phyloP scores from a whole-genome alignment of 2,329 filamentous ascomycete species.

The Aspergillus alliaceus region DNA sequence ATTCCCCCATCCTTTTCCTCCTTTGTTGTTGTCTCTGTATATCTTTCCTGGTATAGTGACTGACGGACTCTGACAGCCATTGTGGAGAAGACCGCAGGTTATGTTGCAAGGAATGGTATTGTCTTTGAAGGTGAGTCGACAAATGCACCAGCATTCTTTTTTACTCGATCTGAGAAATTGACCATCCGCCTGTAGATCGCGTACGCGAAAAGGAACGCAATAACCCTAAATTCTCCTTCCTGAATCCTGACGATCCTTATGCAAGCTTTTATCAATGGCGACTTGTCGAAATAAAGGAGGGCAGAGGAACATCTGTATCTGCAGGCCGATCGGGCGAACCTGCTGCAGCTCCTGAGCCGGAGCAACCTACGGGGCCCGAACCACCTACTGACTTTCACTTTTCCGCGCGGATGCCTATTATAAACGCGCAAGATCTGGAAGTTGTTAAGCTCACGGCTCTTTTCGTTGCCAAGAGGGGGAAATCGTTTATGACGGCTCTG shows the following conservation, averaged over 20 bases:
- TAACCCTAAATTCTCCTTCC: conserved; percentile 90
- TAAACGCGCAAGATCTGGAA: conserved; percentile 88
- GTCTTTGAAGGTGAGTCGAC: conserved; percentile 62
- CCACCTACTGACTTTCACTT: conserved; percentile 88
- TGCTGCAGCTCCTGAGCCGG: conserved; percentile 51
- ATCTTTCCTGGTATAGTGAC: conserved; percentile 16
- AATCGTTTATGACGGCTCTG: conserved; percentile 85
- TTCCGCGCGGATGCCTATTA: conserved; percentile 94
- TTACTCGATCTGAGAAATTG: not conserved
- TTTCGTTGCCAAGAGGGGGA: conserved; percentile 89
- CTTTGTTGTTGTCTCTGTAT: not conserved
- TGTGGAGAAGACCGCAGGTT: conserved; percentile 93
- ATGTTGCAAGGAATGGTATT: conserved; percentile 68
- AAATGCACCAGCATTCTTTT: not conserved
- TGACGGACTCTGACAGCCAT: conserved; percentile 51
- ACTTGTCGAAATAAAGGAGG: conserved; percentile 78
- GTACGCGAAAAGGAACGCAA: conserved; percentile 80
- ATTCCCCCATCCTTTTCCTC: not conserved
- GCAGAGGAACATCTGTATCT: conserved; percentile 75
- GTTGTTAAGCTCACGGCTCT: conserved; percentile 75
- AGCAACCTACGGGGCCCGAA: conserved; percentile 77
- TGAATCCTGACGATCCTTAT: conserved; percentile 78
- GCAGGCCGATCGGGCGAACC: conserved; percentile 71
- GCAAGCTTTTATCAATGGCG: conserved; percentile 89
- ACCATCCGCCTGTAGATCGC: conserved; percentile 53